These are phyloP conservation scores for Scenedesmus sp. DNA, from an alignment of 163 green algal species.

Conservation along the genomic window DNA sequence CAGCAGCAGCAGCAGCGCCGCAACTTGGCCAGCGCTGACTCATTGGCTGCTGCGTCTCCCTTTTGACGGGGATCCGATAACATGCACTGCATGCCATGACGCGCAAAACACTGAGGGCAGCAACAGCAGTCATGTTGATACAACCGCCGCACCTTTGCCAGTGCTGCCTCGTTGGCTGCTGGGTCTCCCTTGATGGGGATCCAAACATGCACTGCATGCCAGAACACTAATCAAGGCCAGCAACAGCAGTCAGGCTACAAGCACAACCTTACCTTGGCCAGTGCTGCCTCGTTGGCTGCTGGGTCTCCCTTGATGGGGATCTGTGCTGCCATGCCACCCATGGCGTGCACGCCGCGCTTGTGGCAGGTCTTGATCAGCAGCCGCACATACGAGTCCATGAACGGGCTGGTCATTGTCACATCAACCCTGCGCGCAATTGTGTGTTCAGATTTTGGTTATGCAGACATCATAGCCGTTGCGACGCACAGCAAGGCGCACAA, in stretches of 20 bases:
- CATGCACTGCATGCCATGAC: too few relatives aligned
- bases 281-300: slow-evolving; percentile 78
- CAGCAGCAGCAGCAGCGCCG: not conserved
- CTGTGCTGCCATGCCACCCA: slow-evolving; percentile 92
- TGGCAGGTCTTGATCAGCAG: slow-evolving; percentile 95
- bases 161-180: too few relatives aligned
- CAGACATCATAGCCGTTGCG: too few relatives aligned
- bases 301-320: slow-evolving; percentile 92
- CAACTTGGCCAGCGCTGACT: not conserved
- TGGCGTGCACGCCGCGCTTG: slow-evolving; percentile 88
- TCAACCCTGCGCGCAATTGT: slow-evolving; percentile 34
- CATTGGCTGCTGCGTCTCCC: too few relatives aligned
- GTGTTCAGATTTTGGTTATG: not conserved
- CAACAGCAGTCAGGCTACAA: too few relatives aligned
- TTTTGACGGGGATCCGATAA: too few relatives aligned
- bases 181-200: too few relatives aligned
- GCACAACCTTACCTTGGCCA: slow-evolving; percentile 69
- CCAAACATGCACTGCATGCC: too few relatives aligned
- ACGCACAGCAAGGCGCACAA: not conserved
- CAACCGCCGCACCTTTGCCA: not conserved
- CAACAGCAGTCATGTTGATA: too few relatives aligned
- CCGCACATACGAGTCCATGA: slow-evolving; percentile 88
- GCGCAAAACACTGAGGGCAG: too few relatives aligned
- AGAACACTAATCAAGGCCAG: too few relatives aligned
- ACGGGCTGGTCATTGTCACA: slow-evolving; percentile 86